Evolutionary conservation across 345 rosid genomes (phyloP).

Genomic region (Mallotus nudiflorus): DNA sequence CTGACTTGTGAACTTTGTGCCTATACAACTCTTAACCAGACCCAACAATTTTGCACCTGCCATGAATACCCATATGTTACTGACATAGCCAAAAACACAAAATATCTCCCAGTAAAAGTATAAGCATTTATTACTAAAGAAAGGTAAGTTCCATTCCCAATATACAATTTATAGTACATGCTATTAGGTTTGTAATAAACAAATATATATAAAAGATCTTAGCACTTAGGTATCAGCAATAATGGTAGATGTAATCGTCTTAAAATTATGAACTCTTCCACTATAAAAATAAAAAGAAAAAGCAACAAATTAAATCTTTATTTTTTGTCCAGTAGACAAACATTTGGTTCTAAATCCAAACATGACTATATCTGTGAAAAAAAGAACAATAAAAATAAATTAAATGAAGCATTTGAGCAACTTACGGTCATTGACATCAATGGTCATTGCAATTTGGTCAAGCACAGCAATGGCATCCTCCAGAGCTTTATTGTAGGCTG

Average conservation of each 20-base stretch:
- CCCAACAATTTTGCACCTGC: constrained; percentile 71
- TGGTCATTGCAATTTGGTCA: constrained; percentile 85
- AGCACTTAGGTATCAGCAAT: not conserved
- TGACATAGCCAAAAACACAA: not conserved
- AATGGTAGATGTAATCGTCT: not conserved
- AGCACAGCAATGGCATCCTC: constrained; percentile 91
- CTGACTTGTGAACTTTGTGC: constrained; percentile 95
- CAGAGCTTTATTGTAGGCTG: constrained; percentile 91
- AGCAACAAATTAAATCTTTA: too few relatives aligned
- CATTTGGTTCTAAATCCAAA: not conserved
- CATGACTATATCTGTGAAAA: not conserved
- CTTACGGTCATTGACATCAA: constrained; percentile 86
- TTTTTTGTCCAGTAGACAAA: not conserved
- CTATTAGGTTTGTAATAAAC: not conserved
- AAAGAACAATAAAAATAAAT: not conserved
- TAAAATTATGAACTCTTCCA: too few relatives aligned
- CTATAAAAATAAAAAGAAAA: not conserved
- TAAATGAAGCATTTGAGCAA: constrained; percentile 16
- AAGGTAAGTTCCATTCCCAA: not conserved
- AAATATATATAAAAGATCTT: not conserved
- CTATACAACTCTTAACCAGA: constrained; percentile 86
- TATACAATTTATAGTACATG: too few relatives aligned
- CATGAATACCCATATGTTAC: constrained; percentile 5
- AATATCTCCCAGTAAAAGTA: not conserved
- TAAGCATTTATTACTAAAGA: not conserved